Evolutionary conservation across 345 rosid genomes (phyloP), one percentile per base, ranked within the genome.

Genomic region (Rhizophora apiculata): DNA sequence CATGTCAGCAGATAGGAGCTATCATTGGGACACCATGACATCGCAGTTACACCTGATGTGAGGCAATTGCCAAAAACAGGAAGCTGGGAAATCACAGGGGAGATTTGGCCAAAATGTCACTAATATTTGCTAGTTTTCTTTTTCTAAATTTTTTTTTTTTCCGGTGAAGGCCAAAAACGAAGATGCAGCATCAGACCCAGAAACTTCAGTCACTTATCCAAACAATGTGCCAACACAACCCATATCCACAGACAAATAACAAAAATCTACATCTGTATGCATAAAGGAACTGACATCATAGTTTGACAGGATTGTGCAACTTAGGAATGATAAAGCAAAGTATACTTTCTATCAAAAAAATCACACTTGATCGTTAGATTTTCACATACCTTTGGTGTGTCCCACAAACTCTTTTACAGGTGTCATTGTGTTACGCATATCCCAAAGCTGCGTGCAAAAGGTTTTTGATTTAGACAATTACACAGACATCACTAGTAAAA

Each of bases 1-100:
- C 99, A 96, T 20, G 99, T 89, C 68, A 96, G 88, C 82, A 96
- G 86, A 83, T 96, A 96, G 22, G 98, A 84, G 82, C 95, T 88
- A 74, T 92, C 98, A 72, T 62, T 86, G 22, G 99, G 91, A 78
- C 99, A 96, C 99, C 99, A 96, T 16, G 97, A 86, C 99, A 96
- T 96, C 70, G 96, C 99, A 86, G 92, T 90, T 60, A 96, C 98
- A 82, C 99, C 99, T 96, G 87, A 21, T 32, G 62, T 21, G 27
- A 34, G 34, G 26, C 8, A 55, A n/a, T 6, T 32, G 26, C 7
- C n/a, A 46, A 54, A 39, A 18, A 66, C 37, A 54, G 6, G 51
- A 60, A 30, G 10, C 20, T 13, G 32, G 32, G 6, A 39, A 36
- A 63, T 49, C 32, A 64, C 3, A 60, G 8, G 31, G n/a, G 16